Evolutionary conservation across 2,329 filamentous ascomycete species (phyloP), one percentile per base, ranked within the genome.

Genomic region (Aspergillus sojae): DNA sequence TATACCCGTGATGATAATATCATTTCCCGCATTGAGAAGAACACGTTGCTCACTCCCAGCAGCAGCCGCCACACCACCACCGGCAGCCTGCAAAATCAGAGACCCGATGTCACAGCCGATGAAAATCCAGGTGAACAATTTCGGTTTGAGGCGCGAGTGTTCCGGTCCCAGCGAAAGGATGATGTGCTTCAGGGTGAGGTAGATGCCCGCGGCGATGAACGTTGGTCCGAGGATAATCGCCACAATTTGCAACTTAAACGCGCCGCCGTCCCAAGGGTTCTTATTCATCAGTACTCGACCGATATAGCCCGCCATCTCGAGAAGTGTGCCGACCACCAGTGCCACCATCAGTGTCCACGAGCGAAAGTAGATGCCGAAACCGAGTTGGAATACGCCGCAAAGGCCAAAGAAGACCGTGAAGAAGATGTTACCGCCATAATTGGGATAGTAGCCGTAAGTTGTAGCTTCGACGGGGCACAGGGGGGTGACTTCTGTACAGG

Each of bases 1-100:
- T 48, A 89, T 82, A 69, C 86, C 86, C 0, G 85, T 81, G 57
- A 88, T 83, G 75, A 88, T 87, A 62, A 88, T 80, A 65, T 86
- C 75, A 58, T 85, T 82, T 5, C 86, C 85, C 1, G 79, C 70
- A 43, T 84, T 74, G 10, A 79, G 74, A n/a, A 82, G 70, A 2
- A 74, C 71, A 26, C 63, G 54, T 19, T 55, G 52, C 21, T 80
- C 65, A 16, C 81, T 76, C 1, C 75, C 75, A 9, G 83, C 83
- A 0, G 82, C 81, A 0, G 86, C 85, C 1, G 88, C 85, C 53
- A 88, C 78, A 57, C 82, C 86, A 62, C 87, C 86, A 14, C 86
- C 86, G 9, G 80, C 80, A 5, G 84, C 85, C 72, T 89, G 87
- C 5, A 88, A 75, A 14, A 86, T 66, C n/a, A 89, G 81, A n/a